Conservation (phyloP, 495 filamentous ascomycete genomes). For the Oidiodendron maius region DNA sequence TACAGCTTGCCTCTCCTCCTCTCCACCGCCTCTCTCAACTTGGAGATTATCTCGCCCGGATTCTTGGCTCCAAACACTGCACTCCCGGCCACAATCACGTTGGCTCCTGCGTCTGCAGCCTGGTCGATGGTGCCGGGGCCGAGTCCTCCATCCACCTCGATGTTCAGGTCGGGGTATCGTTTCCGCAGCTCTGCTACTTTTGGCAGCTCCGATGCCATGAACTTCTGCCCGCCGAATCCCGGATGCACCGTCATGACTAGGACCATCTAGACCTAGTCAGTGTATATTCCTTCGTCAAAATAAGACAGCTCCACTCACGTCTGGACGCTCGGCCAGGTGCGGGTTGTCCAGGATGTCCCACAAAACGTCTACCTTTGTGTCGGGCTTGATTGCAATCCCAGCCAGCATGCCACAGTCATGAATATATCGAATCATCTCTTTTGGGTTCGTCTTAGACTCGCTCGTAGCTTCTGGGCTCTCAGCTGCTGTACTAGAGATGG, state of each 20-base stretch:
- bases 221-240: slow-evolving; percentile 96
- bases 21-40: slow-evolving; percentile 75
- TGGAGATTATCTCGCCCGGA: slow-evolving; percentile 74
- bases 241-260: slow-evolving; percentile 98
- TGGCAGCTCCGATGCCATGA: slow-evolving; percentile 91
- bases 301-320: slow-evolving; percentile 52
- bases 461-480: slow-evolving; percentile 64
- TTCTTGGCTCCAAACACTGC: slow-evolving; percentile 92
- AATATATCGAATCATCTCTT: slow-evolving; percentile 82
- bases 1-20: slow-evolving; percentile 33
- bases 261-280: slow-evolving; percentile 74
- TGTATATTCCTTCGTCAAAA: neutral
- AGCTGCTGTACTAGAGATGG: slow-evolving; percentile 74
- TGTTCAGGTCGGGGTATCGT: slow-evolving; percentile 85
- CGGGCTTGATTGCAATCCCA: slow-evolving; percentile 93
- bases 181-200: slow-evolving; percentile 81
- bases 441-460: slow-evolving; percentile 65
- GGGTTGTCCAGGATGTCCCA: slow-evolving; percentile 77
- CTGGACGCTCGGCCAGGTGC: slow-evolving; percentile 70
- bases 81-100: slow-evolving; percentile 97
- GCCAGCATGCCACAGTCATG: slow-evolving; percentile 85
- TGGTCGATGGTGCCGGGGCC: slow-evolving; percentile 85
- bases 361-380: slow-evolving; percentile 81
- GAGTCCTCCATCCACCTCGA: slow-evolving; percentile 93
- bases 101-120: slow-evolving; percentile 92